These are phyloP conservation scores for Coniochaeta hoffmannii DNA, from an alignment of 2,329 filamentous ascomycete genomes.

Conservation along the genomic window DNA sequence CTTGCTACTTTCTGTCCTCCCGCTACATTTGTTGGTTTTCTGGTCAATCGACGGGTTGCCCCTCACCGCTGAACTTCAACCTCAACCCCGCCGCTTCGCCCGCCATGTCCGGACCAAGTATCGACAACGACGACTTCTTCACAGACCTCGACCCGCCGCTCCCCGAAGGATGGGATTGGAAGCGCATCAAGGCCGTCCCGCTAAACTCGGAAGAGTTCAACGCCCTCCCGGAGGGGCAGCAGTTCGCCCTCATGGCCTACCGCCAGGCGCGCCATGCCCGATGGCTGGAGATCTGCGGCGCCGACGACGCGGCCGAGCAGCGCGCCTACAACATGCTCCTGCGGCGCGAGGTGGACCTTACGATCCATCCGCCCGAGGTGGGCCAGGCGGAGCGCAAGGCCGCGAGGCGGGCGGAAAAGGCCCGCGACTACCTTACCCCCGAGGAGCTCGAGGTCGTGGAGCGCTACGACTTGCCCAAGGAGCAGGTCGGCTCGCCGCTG, in stretches of 20 bases:
- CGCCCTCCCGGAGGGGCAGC: not conserved
- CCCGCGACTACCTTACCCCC: not conserved
- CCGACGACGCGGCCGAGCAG: not conserved
- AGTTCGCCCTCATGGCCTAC: not conserved
- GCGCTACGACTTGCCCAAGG: not conserved
- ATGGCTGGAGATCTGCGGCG: conserved; percentile 2
- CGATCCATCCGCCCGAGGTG: not conserved
- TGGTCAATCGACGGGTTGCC: not conserved
- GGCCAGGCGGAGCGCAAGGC: not conserved
- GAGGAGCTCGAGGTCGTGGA: not conserved
- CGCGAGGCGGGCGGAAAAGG: not conserved
- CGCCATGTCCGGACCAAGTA: conserved; percentile 1
- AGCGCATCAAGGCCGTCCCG: not conserved
- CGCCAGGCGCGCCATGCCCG: not conserved
- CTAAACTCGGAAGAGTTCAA: not conserved
- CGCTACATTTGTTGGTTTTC: not conserved
- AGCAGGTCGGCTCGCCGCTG: conserved; percentile 3
- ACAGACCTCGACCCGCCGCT: not conserved
- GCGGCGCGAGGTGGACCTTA: not conserved
- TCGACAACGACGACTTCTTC: conserved; percentile 3
- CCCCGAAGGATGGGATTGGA: conserved; percentile 2
- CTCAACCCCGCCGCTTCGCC: not conserved
- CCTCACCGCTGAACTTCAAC: not conserved
- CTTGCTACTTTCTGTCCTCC: too few relatives aligned
- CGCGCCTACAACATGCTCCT: not conserved